Conservation (phyloP, 225 moss, liverwort and hornwort species). For the Neckera pumila region DNA sequence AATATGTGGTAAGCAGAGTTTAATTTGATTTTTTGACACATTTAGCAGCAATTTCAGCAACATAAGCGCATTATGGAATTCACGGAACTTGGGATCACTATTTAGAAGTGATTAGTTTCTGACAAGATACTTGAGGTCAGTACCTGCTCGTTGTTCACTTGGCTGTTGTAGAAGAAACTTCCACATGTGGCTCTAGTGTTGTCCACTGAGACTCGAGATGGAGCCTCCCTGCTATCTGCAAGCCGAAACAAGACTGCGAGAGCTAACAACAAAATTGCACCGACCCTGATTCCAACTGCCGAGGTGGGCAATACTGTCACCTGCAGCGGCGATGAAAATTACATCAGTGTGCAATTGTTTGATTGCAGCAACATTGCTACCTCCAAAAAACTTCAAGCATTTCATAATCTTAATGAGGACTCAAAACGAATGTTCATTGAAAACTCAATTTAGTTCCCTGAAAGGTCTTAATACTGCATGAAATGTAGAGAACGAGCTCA, state of each 20-base stretch:
- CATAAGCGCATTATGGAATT: background rate
- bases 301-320: background rate
- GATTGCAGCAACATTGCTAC: background rate
- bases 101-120: background rate
- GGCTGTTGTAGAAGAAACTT: slow-evolving; percentile 24
- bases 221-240: background rate
- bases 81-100: background rate
- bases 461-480: background rate
- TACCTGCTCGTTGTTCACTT: slow-evolving; percentile 19
- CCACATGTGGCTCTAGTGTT: background rate
- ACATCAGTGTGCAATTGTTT: background rate
- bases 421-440: background rate
- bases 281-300: background rate
- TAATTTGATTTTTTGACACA: background rate
- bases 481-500: background rate
- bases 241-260: background rate
- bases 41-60: background rate
- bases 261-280: background rate
- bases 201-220: background rate
- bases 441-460: background rate
- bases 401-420: background rate
- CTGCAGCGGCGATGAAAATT: background rate
- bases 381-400: background rate
- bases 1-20: background rate
- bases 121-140: background rate